phyloP scores from a whole-genome alignment of 164 flowering plant genomes.

The Stephania japonica region DNA sequence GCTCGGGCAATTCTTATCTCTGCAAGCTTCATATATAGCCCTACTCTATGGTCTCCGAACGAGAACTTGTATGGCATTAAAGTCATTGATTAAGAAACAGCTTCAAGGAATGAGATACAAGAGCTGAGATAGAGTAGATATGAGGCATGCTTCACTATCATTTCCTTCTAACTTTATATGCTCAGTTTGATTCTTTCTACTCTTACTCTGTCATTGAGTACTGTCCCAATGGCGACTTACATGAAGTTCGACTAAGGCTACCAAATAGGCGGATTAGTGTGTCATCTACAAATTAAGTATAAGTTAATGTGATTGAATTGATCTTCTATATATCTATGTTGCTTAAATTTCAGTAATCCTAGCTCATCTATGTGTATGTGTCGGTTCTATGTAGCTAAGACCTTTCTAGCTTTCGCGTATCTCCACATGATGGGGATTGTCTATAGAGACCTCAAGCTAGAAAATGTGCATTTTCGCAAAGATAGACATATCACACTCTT shows the following conservation, averaged over 20 bases:
- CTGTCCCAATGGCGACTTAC: constrained; percentile 86
- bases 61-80: constrained; percentile 73
- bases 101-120: constrained; percentile 52
- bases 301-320: constrained; percentile 16
- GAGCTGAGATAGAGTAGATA: constrained; percentile 83
- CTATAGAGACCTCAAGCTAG: constrained; percentile 82
- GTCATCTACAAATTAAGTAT: constrained; percentile 73
- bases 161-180: too few relatives aligned
- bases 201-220: constrained; percentile 87
- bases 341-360: not conserved
- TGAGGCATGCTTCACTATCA: constrained; percentile 76
- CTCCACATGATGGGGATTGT: constrained; percentile 91
- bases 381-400: constrained; percentile 85
- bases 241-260: constrained; percentile 53
- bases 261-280: constrained; percentile 47
- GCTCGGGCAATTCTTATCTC: constrained; percentile 68
- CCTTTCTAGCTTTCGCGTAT: constrained; percentile 68
- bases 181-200: constrained; percentile 68
- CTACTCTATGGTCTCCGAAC: constrained; percentile 25
- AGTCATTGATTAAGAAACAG: constrained; percentile 80
- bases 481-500: constrained; percentile 93
- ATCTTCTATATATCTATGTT: not conserved
- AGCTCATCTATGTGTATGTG: not conserved
- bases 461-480: constrained; percentile 69
- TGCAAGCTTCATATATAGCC: constrained; percentile 59